A percentile compares a stretch with the other conserved stretches of the same genome.
Conservation (phyloP, 2,329 filamentous ascomycete species). For the Zymoseptoria pseudotritici region DNA sequence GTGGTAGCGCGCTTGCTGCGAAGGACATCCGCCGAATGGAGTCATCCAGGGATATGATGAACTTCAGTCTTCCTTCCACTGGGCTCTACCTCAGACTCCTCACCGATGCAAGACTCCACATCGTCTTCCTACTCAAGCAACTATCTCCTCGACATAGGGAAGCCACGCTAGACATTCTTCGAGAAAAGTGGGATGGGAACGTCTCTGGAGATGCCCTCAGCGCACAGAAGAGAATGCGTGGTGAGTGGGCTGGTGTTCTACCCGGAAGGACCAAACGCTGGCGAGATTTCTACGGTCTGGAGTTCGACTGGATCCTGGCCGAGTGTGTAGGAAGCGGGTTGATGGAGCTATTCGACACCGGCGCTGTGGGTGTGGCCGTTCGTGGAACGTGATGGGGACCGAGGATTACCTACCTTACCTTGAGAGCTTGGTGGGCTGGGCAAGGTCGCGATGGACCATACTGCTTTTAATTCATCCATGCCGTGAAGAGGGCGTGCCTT, state of each 20-base stretch:
- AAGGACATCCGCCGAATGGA: slow-evolving; percentile 19
- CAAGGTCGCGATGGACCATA: background rate
- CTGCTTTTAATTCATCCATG: background rate
- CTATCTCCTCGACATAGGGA: slow-evolving; percentile 52
- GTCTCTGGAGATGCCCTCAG: slow-evolving; percentile 42
- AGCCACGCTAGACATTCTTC: slow-evolving; percentile 53
- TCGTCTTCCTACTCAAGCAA: slow-evolving; percentile 52
- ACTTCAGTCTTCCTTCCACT: slow-evolving; percentile 59
- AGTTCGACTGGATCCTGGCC: slow-evolving; percentile 64
- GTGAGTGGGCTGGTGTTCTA: slow-evolving; percentile 51
- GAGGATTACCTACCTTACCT: no score
- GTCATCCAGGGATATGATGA: slow-evolving; percentile 28
- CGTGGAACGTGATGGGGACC: slow-evolving; percentile 1
- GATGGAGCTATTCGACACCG: slow-evolving; percentile 67
- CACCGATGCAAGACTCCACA: slow-evolving; percentile 53
- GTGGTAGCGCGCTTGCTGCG: slow-evolving; percentile 29
- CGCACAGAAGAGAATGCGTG: slow-evolving; percentile 45
- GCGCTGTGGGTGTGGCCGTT: slow-evolving; percentile 63
- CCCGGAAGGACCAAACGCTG: slow-evolving; percentile 60
- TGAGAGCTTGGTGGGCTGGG: no score
- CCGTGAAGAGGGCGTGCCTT: background rate
- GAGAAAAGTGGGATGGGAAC: slow-evolving; percentile 65
- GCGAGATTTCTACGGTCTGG: slow-evolving; percentile 61
- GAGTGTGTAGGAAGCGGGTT: slow-evolving; percentile 64
- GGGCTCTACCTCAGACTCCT: slow-evolving; percentile 62